Conservation (phyloP, 2,329 filamentous ascomycete genomes). For the Hypoxylon sp. region DNA sequence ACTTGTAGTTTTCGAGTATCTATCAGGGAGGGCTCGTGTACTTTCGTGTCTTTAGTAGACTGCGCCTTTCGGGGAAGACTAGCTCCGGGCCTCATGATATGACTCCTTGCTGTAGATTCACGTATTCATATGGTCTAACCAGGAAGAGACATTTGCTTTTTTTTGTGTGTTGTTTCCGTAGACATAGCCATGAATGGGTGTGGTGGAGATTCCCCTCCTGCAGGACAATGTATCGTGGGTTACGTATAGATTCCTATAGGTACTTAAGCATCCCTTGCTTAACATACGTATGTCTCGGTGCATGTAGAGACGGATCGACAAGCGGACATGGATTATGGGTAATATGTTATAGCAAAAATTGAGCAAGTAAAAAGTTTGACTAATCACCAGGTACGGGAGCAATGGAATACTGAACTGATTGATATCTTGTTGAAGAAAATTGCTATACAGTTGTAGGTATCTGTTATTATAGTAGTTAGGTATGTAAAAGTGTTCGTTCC, state of each 20-base stretch:
- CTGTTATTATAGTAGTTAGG: constrained; percentile 8
- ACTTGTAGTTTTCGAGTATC: neutral
- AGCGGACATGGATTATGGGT: neutral
- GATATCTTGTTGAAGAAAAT: constrained; percentile 30
- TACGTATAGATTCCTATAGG: neutral
- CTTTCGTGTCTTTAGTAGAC: constrained; percentile 7
- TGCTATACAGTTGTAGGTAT: constrained; percentile 33
- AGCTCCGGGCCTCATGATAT: constrained; percentile 6
- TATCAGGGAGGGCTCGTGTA: neutral
- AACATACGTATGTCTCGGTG: neutral
- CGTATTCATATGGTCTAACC: neutral
- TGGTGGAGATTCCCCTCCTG: neutral
- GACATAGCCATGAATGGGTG: neutral
- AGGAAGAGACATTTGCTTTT: constrained; percentile 6
- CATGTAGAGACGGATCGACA: neutral
- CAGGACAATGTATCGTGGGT: neutral
- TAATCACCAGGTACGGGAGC: neutral
- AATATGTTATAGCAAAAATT: neutral
- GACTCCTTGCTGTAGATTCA: neutral
- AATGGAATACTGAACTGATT: constrained; percentile 14
- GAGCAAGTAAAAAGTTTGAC: neutral
- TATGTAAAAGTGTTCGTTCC: constrained; percentile 26
- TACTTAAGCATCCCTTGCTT: neutral
- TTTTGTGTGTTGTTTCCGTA: neutral
- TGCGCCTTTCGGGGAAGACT: constrained; percentile 22